Percentiles rank a stretch among this genome's conserved stretches.
Evolutionary conservation across 345 rosid genomes (phyloP).

Genomic region (Pistacia atlantica): DNA sequence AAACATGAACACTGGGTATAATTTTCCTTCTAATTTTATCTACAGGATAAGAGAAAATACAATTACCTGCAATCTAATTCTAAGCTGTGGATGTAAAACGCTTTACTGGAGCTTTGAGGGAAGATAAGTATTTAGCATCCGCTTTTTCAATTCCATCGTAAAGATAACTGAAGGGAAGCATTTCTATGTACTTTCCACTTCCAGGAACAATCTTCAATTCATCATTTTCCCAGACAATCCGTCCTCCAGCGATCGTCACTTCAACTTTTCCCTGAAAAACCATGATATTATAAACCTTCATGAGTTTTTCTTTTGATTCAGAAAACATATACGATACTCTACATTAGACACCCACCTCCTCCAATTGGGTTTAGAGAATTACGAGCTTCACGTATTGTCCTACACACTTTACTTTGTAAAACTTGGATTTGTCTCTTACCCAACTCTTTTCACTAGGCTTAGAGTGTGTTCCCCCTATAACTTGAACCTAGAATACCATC

Average conservation of each 20-base stretch:
- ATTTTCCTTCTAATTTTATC: neutral
- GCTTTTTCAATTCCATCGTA: conserved; percentile 76
- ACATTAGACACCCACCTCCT: neutral
- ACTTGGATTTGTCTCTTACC: too few species aligned
- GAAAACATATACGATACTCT: neutral
- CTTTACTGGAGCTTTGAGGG: conserved; percentile 81
- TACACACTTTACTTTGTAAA: too few species aligned
- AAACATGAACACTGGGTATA: neutral
- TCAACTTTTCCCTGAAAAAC: conserved; percentile 82
- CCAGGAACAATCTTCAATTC: conserved; percentile 74
- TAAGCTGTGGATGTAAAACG: conserved; percentile 47
- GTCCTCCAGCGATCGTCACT: conserved; percentile 89
- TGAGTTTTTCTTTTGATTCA: neutral
- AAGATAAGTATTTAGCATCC: conserved; percentile 71
- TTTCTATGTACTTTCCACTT: conserved; percentile 69
- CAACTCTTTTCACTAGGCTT: too few species aligned
- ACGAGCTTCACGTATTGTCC: too few species aligned
- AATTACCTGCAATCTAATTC: conserved; percentile 5
- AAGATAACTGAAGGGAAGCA: conserved; percentile 81
- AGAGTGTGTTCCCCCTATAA: too few species aligned
- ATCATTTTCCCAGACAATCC: conserved; percentile 80
- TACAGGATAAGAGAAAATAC: neutral
- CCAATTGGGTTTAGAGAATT: too few species aligned
- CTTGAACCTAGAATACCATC: too few species aligned
- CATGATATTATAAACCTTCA: neutral